Evolutionary conservation across 1,139 yeast genomes (phyloP).

Genomic region (Suhomyces bokatorum): DNA sequence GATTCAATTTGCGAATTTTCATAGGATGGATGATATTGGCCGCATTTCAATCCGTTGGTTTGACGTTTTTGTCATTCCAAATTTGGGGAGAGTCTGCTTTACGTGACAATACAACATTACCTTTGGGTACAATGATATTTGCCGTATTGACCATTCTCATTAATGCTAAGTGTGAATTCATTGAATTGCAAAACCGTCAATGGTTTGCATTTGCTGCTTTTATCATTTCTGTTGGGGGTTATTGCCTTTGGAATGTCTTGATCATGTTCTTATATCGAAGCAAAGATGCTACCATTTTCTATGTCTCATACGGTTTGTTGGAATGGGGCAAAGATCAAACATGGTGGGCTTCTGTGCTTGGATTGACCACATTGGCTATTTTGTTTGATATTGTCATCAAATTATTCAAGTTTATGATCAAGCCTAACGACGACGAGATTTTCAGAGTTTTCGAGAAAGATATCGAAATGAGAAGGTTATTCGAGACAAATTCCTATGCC

Average conservation of each 20-base stretch:
- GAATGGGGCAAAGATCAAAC: conserved; percentile 76
- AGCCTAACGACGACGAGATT: conserved; percentile 74
- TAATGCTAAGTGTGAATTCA: conserved; percentile 72
- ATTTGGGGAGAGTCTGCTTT: conserved; percentile 70
- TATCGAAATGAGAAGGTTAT: conserved; percentile 59
- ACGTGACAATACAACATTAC: conserved; percentile 74
- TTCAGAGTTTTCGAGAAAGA: conserved; percentile 79
- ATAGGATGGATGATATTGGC: conserved; percentile 80
- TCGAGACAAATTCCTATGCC: conserved; percentile 71
- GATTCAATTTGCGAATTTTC: conserved; percentile 70
- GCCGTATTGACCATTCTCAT: conserved; percentile 71
- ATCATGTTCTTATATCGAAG: conserved; percentile 67
- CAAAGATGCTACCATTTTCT: conserved; percentile 63
- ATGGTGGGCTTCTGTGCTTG: conserved; percentile 82
- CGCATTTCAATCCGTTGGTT: conserved; percentile 67
- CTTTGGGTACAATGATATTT: conserved; percentile 75
- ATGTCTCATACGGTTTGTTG: conserved; percentile 67
- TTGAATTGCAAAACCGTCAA: conserved; percentile 83
- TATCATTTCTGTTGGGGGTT: conserved; percentile 79
- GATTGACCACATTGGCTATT: conserved; percentile 56
- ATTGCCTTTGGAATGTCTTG: conserved; percentile 81
- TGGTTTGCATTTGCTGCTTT: conserved; percentile 71
- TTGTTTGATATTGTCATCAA: conserved; percentile 66
- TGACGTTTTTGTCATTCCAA: conserved; percentile 66
- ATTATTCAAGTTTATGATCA: conserved; percentile 53